Evolutionary conservation across 257 asterid species (phyloP).

Genomic region (Penstemon newberryi): DNA sequence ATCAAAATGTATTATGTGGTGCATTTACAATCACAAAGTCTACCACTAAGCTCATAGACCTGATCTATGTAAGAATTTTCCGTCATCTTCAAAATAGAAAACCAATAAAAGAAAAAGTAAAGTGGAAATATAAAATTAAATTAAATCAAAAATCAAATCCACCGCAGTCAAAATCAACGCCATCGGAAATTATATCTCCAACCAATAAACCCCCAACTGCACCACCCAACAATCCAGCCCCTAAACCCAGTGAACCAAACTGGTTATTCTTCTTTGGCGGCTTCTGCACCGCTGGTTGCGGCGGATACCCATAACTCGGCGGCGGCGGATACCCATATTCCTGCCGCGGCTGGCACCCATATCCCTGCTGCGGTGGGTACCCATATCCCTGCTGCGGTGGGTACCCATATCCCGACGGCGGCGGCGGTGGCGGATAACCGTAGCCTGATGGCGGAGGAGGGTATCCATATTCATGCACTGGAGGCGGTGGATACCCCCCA

Average conservation of each 20-base stretch:
- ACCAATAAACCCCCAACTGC: constrained; percentile 60
- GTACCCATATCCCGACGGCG: constrained; percentile 41
- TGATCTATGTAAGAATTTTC: too few relatives aligned
- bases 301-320: constrained; percentile 52
- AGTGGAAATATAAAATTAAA: neutral
- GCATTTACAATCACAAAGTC: too few relatives aligned
- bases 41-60: too few relatives aligned
- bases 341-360: constrained; percentile 41
- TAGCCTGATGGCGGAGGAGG: constrained; percentile 9
- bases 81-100: neutral
- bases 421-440: constrained; percentile 36
- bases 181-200: constrained; percentile 62
- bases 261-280: constrained; percentile 55
- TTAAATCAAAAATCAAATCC: constrained; percentile 56
- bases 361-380: constrained; percentile 44
- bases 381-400: constrained; percentile 52
- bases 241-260: constrained; percentile 60
- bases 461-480: constrained; percentile 5
- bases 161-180: constrained; percentile 44
- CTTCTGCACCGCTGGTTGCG: constrained; percentile 37
- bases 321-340: constrained; percentile 63
- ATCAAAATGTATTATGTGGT: too few relatives aligned
- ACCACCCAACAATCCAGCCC: constrained; percentile 70
- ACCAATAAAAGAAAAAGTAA: neutral
- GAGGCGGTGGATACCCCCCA: neutral